Base-by-base conservation (phyloP, 495 filamentous ascomycete species). In the Penicillium pancosmium region DNA sequence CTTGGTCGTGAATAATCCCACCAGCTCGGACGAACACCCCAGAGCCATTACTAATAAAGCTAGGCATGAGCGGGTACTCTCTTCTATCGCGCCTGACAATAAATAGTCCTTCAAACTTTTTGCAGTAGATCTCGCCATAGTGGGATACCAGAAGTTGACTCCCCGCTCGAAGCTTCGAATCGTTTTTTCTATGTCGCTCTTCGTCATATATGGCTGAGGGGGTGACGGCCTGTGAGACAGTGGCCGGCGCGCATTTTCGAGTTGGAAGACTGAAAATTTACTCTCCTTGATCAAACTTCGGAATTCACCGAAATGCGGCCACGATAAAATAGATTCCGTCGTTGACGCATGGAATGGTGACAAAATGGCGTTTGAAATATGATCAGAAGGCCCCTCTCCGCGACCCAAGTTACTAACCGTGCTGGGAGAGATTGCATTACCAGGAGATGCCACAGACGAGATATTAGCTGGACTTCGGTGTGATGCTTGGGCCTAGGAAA, bases 131-230 rank as follows among this genome's bases (percentile, higher is more conserved):
- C 52, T 27, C 3, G 44, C 21, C 58, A 64, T 61, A 12, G 62
- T 64, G 2, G 62, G 62, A 16, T 57, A 64, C 62, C 62, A 64
- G 23, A 61, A 61, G 38, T 64, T 64, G 40, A 57, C 43, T 41
- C 50, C 50, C 11, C 40, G 62, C 27, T 64, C 53, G 33, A 64
- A 64, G 18, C 38, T 49, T 34, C 41, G 33, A 15, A 64, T 48
- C 0, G 25, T 61, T 9, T 31, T 40, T 5, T 61, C 54, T 11
- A 64, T 27, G 34, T 64, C 58, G 12, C 36, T 23, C 53, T 57
- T 57, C n/a, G 52, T 41, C 38, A 53, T 43, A 35, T 44, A 57
- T 2, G 62, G 62, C 5, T 52, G 47, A 13, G 8, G 55, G 51
- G 8, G n/a, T 41, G 41, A 48, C 6, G 23, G 48, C 3, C 27